Percentiles rank a stretch among this genome's conserved stretches.
Evolutionary conservation across 2,329 filamentous ascomycete genomes (phyloP).

Genomic region (Bisporella sp.): DNA sequence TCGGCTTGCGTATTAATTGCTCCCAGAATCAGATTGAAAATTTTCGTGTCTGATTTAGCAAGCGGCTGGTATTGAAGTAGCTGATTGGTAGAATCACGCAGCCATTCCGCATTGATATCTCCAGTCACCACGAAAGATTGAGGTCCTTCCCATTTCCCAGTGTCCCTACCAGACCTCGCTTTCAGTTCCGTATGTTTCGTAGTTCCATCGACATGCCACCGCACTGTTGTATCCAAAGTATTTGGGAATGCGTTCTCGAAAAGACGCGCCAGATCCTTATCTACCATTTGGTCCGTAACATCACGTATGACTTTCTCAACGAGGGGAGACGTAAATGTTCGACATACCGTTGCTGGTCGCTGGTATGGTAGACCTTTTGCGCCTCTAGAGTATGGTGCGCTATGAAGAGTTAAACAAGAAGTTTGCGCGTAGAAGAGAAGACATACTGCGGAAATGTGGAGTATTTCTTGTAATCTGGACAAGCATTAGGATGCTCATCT

Average conservation of each 20-base stretch:
- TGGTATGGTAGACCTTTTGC: slow-evolving; percentile 79
- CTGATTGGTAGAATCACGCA: slow-evolving; percentile 91
- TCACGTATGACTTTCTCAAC: slow-evolving; percentile 86
- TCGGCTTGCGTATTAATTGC: slow-evolving; percentile 96
- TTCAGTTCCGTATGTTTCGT: slow-evolving; percentile 32
- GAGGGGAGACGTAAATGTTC: slow-evolving; percentile 79
- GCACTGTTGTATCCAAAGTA: slow-evolving; percentile 64
- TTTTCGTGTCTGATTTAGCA: slow-evolving; percentile 70
- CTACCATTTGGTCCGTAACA: slow-evolving; percentile 69
- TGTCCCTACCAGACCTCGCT: slow-evolving; percentile 33
- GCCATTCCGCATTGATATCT: slow-evolving; percentile 89
- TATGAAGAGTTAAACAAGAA: slow-evolving; percentile 30
- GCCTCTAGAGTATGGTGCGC: slow-evolving; percentile 72
- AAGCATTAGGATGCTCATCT: slow-evolving; percentile 18
- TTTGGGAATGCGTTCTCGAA: slow-evolving; percentile 95
- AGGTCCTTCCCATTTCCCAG: slow-evolving; percentile 69
- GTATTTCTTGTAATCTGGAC: slow-evolving; percentile 30
- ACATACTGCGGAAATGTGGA: slow-evolving; percentile 23
- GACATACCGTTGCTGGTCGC: slow-evolving; percentile 71
- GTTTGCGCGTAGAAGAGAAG: background rate
- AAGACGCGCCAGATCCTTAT: slow-evolving; percentile 81
- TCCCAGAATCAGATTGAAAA: slow-evolving; percentile 77
- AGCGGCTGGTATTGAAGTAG: slow-evolving; percentile 82
- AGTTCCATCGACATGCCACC: slow-evolving; percentile 58
- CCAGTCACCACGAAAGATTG: slow-evolving; percentile 93